Conservation (phyloP, 441 rosid genomes). For the Brassica hybrid region DNA sequence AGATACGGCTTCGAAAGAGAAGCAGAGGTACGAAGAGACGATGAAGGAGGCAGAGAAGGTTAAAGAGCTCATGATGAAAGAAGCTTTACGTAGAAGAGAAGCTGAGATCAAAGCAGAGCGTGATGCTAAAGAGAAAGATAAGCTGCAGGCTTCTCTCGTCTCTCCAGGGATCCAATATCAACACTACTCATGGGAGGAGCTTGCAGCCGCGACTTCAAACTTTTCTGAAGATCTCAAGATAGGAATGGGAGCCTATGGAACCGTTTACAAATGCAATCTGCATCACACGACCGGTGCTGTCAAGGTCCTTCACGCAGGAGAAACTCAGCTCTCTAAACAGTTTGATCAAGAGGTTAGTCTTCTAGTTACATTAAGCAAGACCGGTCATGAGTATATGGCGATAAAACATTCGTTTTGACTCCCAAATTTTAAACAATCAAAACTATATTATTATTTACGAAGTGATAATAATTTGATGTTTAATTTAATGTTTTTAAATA, state of each 20-base stretch:
- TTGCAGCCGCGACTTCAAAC: constrained; percentile 73
- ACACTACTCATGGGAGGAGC: constrained; percentile 82
- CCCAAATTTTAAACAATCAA: neutral
- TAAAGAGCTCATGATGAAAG: constrained; percentile 58
- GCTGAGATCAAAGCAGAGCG: constrained; percentile 67
- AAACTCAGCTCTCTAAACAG: no score
- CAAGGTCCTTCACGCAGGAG: constrained; percentile 55
- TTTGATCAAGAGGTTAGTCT: no score
- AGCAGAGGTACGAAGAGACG: constrained; percentile 62
- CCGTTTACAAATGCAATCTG: constrained; percentile 74
- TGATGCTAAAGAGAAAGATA: constrained; percentile 72
- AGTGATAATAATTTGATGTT: no score
- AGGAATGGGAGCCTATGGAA: constrained; percentile 92
- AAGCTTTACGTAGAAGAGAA: constrained; percentile 63
- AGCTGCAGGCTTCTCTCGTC: constrained; percentile 61
- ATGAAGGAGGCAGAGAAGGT: constrained; percentile 61
- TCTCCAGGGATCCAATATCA: constrained; percentile 58
- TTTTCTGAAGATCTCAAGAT: constrained; percentile 78
- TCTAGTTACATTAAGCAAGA: neutral
- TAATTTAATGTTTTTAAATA: no score
- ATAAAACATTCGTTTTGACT: neutral
- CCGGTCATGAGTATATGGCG: neutral
- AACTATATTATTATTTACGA: no score
- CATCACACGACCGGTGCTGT: constrained; percentile 85
- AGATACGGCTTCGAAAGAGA: constrained; percentile 71